Base-by-base conservation (phyloP, 2,329 filamentous ascomycete genomes). In the Periconia macrospinosa region DNA sequence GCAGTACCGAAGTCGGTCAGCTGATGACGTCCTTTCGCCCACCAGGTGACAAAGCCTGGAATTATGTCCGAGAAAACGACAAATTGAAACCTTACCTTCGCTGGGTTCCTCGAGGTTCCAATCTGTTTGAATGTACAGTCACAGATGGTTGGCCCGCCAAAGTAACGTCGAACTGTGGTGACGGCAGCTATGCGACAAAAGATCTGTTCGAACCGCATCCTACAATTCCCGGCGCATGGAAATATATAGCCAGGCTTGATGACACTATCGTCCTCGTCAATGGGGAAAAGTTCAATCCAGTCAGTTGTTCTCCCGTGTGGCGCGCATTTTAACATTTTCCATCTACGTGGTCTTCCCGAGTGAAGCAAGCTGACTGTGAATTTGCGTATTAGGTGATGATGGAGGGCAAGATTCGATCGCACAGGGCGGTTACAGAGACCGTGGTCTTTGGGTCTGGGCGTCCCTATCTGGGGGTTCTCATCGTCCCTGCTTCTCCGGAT, bases 21-120 rank as follows among this genome's bases (percentile, higher is more conserved):
- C 67, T 87, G 14, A 86, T 86, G 82, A 86, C 82, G 1, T 85
- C 83, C 0, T 79, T 81, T 57, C 75, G 85, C 10, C 75, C 78
- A 0, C 64, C 67, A 2, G 78, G 72, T 1, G 85, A 87, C 65
- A 79, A 78, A 41, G 79, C 76, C 2, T 88, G 85, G 86, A 82
- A 85, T 60, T 88, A 86, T 56, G 68, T 86, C n/a, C 73, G 79
- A 1, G 30, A 33, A 33, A 33, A 33, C 13, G 30, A 33, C 7
- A 33, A 33, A 33, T 33, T 33, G 30, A 33, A 33, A 13, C 30
- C 30, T 33, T 33, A 33, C 13, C 30, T 33, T 33, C 30, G 30
- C 13, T 33, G 30, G 30, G 13, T 33, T 13, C 30, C 30, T 7
- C 30, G 30, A 13, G 75, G 64, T 63, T 73, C 66, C 58, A 55